Conservation (phyloP, 148 eudicot genomes). For the Silene latifolia region DNA sequence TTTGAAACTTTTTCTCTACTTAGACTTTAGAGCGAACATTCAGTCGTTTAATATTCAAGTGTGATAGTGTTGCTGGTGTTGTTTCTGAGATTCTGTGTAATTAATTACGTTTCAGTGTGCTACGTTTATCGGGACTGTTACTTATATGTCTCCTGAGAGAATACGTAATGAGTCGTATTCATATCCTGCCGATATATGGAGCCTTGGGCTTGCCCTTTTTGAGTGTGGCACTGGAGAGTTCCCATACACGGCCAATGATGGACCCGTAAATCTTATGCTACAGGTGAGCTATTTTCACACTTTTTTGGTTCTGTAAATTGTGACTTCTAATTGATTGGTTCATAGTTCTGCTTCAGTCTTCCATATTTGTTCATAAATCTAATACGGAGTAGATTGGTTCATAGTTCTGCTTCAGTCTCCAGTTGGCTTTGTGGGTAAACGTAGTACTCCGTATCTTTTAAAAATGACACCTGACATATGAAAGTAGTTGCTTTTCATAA, state of each 20-base stretch:
- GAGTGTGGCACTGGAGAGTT: slow-evolving; percentile 97
- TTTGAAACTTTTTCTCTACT: background rate
- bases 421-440: background rate
- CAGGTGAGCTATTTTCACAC: slow-evolving; percentile 44
- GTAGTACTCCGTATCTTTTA: background rate
- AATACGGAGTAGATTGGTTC: no score
- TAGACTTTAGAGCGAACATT: background rate
- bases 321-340: background rate
- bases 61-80: background rate
- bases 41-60: background rate
- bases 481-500: no score
- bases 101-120: slow-evolving; percentile 63
- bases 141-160: slow-evolving; percentile 98
- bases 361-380: no score
- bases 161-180: slow-evolving; percentile 92
- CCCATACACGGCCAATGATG: slow-evolving; percentile 76
- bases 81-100: background rate
- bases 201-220: slow-evolving; percentile 95
- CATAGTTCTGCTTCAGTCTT: background rate
- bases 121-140: slow-evolving; percentile 95
- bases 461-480: no score
- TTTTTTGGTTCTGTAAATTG: background rate
- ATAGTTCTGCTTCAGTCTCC: background rate
- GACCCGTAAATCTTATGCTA: slow-evolving; percentile 94
- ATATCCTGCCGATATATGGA: slow-evolving; percentile 99